Conservation (phyloP, 2,329 filamentous ascomycete species). For the Botrytis sinoallii region DNA sequence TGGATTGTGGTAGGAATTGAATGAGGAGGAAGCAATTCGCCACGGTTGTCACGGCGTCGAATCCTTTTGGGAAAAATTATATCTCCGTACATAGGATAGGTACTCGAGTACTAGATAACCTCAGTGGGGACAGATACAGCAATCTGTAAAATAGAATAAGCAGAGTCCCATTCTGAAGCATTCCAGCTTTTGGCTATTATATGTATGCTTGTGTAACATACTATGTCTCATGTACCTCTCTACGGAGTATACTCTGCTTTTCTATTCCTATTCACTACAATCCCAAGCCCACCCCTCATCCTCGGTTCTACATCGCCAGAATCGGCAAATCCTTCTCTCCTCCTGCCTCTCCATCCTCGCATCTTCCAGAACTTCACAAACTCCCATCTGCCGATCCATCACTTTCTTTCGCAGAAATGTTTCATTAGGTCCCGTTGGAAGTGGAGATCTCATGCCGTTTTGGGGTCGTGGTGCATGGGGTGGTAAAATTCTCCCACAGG, state of each 20-base stretch:
- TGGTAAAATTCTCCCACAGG: background rate
- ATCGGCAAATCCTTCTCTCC: background rate
- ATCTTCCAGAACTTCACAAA: background rate
- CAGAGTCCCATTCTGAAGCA: no score
- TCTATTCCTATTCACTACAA: rapidly evolving
- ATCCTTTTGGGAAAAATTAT: background rate
- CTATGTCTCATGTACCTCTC: no score
- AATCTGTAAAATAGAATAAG: background rate
- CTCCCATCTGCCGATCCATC: background rate
- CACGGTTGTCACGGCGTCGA: background rate
- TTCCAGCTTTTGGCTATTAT: no score
- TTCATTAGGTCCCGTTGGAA: background rate
- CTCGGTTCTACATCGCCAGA: background rate
- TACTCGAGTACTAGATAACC: background rate
- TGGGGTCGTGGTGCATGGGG: background rate
- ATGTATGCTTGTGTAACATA: no score
- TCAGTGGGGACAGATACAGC: background rate
- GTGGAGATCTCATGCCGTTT: background rate
- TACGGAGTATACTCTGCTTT: no score
- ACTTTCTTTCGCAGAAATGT: background rate
- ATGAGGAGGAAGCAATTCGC: background rate
- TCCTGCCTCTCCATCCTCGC: no score
- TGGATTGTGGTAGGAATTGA: background rate
- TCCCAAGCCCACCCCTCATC: background rate
- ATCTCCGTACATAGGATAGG: no score